Evolutionary conservation across 2,329 filamentous ascomycete genomes (phyloP).

Genomic region (Cordyceps javanica): DNA sequence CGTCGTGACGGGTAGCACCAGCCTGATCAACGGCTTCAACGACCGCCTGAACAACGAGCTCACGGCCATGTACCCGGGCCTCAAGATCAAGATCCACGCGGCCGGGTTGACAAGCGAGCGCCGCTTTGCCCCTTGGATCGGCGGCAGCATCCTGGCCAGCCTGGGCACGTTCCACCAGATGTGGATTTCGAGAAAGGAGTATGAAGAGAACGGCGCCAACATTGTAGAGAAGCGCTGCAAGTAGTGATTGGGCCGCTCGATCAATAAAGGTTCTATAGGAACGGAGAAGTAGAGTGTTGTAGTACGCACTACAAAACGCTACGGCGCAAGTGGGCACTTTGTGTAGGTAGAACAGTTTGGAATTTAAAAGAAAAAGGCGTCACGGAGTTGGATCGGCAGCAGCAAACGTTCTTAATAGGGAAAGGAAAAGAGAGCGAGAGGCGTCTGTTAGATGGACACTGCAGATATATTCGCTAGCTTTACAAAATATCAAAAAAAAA

Average conservation of each 20-base stretch:
- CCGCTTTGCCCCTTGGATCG: slow-evolving; percentile 91
- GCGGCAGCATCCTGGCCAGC: slow-evolving; percentile 90
- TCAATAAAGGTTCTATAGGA: not conserved
- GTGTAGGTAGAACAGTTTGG: slow-evolving; percentile 3
- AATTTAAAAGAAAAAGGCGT: slow-evolving; percentile 11
- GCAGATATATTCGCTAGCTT: not conserved
- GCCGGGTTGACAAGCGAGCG: slow-evolving; percentile 81
- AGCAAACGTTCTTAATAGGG: not conserved
- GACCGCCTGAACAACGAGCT: slow-evolving; percentile 86
- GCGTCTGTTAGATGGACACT: not conserved
- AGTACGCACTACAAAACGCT: not conserved
- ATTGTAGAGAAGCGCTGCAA: slow-evolving; percentile 98
- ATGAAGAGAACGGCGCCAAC: slow-evolving; percentile 84
- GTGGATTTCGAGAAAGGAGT: slow-evolving; percentile 98
- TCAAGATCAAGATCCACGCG: slow-evolving; percentile 82
- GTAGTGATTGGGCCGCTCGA: slow-evolving; percentile 35
- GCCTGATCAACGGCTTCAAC: slow-evolving; percentile 83
- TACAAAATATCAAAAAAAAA: slow-evolving; percentile 1
- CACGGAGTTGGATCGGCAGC: slow-evolving; percentile 10
- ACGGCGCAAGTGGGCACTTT: slow-evolving; percentile 1
- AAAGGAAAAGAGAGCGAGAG: not conserved
- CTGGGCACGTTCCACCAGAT: slow-evolving; percentile 98
- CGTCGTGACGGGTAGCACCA: slow-evolving; percentile 85
- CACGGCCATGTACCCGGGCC: slow-evolving; percentile 71
- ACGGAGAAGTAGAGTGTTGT: not conserved